A percentile compares a stretch with the other conserved stretches of the same genome.
These are phyloP conservation scores for Emericellopsis cladophorae DNA, from an alignment of 2,329 filamentous ascomycete genomes.

Conservation along the genomic window DNA sequence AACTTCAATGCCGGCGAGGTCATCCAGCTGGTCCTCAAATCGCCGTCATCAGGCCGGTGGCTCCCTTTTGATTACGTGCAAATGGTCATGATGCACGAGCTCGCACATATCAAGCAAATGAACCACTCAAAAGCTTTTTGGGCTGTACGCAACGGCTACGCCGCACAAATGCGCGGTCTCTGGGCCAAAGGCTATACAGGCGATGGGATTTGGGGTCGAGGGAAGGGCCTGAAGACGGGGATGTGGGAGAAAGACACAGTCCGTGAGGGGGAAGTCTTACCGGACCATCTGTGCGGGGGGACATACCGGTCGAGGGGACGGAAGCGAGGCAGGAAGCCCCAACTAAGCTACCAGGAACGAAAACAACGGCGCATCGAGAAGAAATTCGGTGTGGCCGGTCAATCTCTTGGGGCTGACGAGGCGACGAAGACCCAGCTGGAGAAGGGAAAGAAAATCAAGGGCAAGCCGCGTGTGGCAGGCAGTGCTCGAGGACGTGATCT, in stretches of 20 bases:
- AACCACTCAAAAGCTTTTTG: slow-evolving; percentile 77
- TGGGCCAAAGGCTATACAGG: slow-evolving; percentile 63
- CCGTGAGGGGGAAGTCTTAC: slow-evolving; percentile 40
- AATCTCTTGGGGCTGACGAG: slow-evolving; percentile 57
- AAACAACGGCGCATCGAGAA: slow-evolving; percentile 60
- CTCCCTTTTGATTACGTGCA: slow-evolving; percentile 74
- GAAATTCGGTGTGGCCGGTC: slow-evolving; percentile 64
- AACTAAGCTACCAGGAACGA: slow-evolving; percentile 55
- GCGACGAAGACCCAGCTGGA: slow-evolving; percentile 53
- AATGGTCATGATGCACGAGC: slow-evolving; percentile 92
- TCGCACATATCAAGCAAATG: slow-evolving; percentile 86
- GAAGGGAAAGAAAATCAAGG: slow-evolving; percentile 46
- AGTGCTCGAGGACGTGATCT: slow-evolving; percentile 66
- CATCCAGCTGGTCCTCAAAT: slow-evolving; percentile 70
- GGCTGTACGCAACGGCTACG: slow-evolving; percentile 63
- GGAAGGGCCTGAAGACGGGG: slow-evolving; percentile 48
- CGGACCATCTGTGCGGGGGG: slow-evolving; percentile 69
- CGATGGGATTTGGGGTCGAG: slow-evolving; percentile 73
- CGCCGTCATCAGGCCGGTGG: slow-evolving; percentile 53
- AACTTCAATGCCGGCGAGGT: slow-evolving; percentile 88
- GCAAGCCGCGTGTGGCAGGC: slow-evolving; percentile 60
- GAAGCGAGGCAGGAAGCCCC: slow-evolving; percentile 40
- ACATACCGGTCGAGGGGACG: slow-evolving; percentile 54
- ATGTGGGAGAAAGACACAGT: slow-evolving; percentile 43
- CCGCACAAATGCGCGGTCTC: slow-evolving; percentile 55